Conservation (phyloP, 371 early-diverging fungal species). For the Mortierella sp. region DNA sequence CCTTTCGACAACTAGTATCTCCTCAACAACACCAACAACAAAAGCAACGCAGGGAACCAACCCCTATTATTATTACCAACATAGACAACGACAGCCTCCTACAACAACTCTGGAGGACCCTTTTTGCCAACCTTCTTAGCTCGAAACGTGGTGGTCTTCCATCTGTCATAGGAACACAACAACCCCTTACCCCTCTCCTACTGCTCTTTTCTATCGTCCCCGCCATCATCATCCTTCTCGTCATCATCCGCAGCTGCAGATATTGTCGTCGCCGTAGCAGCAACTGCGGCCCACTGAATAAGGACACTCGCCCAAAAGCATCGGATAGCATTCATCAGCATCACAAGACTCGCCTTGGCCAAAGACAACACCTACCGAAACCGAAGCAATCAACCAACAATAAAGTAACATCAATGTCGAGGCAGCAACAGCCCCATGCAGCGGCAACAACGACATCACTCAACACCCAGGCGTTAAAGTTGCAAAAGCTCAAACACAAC, state of each 20-base stretch:
- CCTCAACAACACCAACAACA: not conserved
- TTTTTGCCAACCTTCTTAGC: not conserved
- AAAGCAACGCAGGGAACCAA: not conserved
- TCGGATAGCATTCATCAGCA: not conserved
- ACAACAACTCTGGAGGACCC: not conserved
- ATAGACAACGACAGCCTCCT: not conserved
- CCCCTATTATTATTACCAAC: not conserved
- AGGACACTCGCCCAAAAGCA: not conserved
- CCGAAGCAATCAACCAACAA: not conserved
- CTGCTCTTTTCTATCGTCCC: slow-evolving; percentile 2
- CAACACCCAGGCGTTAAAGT: slow-evolving; percentile 16
- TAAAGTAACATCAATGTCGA: not conserved
- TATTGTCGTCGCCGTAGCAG: not conserved
- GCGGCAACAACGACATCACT: slow-evolving; percentile 1
- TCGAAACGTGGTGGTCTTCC: slow-evolving; percentile 8
- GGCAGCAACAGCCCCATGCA: not conserved
- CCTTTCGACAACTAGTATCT: not conserved
- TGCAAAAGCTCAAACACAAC: slow-evolving; percentile 34
- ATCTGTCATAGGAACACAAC: not conserved
- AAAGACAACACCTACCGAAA: not conserved
- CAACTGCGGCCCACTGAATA: not conserved
- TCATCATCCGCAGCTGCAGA: not conserved
- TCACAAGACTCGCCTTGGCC: not conserved
- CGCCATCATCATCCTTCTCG: not conserved
- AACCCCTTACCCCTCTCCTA: not conserved